These are phyloP conservation scores for Euclidium syriacum DNA, from an alignment of 345 rosid genomes.

Conservation along the genomic window DNA sequence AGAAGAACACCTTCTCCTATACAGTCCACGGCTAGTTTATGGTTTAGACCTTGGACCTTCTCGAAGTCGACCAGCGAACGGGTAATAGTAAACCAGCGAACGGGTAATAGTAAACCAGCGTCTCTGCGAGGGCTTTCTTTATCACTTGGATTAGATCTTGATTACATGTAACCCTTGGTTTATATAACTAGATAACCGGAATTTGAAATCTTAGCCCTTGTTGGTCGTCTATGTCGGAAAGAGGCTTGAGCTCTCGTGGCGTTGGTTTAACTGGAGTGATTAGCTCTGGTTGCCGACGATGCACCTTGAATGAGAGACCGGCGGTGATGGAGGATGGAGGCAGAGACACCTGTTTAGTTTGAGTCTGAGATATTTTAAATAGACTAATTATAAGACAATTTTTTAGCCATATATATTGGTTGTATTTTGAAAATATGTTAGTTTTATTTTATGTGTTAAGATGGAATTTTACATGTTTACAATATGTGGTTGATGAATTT, in stretches of 20 bases:
- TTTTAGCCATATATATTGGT: too few species aligned
- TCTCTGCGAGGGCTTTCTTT: slow-evolving; percentile 32
- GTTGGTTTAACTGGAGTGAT: slow-evolving; percentile 35
- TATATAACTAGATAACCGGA: slow-evolving; percentile 26
- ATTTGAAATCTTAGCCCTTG: slow-evolving; percentile 32
- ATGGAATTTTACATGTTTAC: too few species aligned
- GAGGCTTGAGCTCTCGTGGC: slow-evolving; percentile 29
- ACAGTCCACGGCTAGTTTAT: slow-evolving; percentile 55
- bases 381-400: not conserved
- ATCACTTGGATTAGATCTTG: slow-evolving; percentile 41
- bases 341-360: slow-evolving; percentile 13
- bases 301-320: slow-evolving; percentile 26
- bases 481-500: too few species aligned
- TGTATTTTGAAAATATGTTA: too few species aligned
- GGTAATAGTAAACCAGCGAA: too few species aligned
- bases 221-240: slow-evolving; percentile 44
- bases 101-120: slow-evolving; percentile 48
- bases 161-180: slow-evolving; percentile 12
- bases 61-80: slow-evolving; percentile 51
- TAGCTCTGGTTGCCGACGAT: slow-evolving; percentile 27
- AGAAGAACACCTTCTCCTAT: slow-evolving; percentile 42
- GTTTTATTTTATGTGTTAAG: too few species aligned
- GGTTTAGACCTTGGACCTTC: slow-evolving; percentile 36
- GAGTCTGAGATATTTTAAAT: slow-evolving; percentile 10
- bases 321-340: not conserved